These are phyloP conservation scores for Anaeramoeba flamelloides DNA, from an alignment of 78 protist genomes.

Conservation along the genomic window DNA sequence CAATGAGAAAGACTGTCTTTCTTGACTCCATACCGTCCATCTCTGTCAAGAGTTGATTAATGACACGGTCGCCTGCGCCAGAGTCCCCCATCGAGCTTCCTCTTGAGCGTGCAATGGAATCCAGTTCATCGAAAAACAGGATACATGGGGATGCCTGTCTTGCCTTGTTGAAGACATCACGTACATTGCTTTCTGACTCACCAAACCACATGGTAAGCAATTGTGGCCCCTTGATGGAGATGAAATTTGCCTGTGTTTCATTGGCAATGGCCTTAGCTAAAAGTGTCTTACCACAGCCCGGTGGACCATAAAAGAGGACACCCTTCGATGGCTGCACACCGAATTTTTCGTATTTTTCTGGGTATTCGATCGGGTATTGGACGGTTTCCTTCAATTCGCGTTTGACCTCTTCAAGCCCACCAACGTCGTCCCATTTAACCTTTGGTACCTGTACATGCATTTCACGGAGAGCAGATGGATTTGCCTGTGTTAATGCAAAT, in stretches of 20 bases:
- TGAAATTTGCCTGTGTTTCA: slow-evolving; percentile 24
- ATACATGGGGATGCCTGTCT: slow-evolving; percentile 24
- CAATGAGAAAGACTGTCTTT: slow-evolving; percentile 11
- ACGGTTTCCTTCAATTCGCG: slow-evolving; percentile 25
- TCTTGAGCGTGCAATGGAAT: slow-evolving; percentile 20
- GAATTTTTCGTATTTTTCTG: slow-evolving; percentile 20
- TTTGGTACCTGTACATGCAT: slow-evolving; percentile 85
- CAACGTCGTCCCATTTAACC: slow-evolving; percentile 46
- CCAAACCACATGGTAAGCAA: slow-evolving; percentile 27
- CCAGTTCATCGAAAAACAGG: slow-evolving; percentile 31
- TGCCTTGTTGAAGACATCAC: slow-evolving; percentile 21
- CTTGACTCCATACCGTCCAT: slow-evolving; percentile 29
- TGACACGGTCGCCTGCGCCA: slow-evolving; percentile 19
- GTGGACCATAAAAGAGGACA: slow-evolving; percentile 80
- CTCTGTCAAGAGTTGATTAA: slow-evolving; percentile 32
- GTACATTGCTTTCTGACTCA: slow-evolving; percentile 21
- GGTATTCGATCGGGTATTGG: slow-evolving; percentile 21
- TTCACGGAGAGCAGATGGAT: slow-evolving; percentile 13
- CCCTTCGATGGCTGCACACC: slow-evolving; percentile 66
- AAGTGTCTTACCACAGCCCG: slow-evolving; percentile 85
- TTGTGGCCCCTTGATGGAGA: slow-evolving; percentile 27
- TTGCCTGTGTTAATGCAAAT: neutral
- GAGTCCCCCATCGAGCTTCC: slow-evolving; percentile 14
- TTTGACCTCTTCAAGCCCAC: slow-evolving; percentile 16
- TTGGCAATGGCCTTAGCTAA: slow-evolving; percentile 80